These are phyloP conservation scores for Trichoderma endophyticum DNA, from an alignment of 2,329 filamentous ascomycete genomes.

Conservation along the genomic window DNA sequence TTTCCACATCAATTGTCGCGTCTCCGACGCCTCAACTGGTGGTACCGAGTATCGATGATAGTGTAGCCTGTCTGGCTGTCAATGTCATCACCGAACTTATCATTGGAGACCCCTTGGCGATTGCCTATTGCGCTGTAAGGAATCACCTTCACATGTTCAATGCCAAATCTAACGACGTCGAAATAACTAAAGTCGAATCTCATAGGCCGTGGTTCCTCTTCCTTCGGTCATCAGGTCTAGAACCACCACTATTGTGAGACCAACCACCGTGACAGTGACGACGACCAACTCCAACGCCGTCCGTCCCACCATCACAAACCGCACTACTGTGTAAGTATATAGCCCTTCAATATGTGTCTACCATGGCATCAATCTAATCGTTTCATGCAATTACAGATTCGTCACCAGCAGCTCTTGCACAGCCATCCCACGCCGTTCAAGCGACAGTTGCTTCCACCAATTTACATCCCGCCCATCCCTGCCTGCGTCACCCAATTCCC, in stretches of 20 bases:
- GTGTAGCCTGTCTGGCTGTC: not conserved
- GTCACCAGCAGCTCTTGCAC: not conserved
- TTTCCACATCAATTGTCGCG: not conserved
- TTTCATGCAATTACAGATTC: not conserved
- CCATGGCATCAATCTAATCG: not conserved
- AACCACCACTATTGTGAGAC: not conserved
- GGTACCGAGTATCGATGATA: not conserved
- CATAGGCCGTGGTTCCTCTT: not conserved
- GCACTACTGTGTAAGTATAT: not conserved
- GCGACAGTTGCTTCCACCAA: not conserved
- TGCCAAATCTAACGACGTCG: rapidly evolving
- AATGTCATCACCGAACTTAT: not conserved
- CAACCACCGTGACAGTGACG: not conserved
- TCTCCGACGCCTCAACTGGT: constrained; percentile 3
- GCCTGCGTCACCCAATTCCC: not conserved
- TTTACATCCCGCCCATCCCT: not conserved
- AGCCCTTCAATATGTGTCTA: too few relatives aligned
- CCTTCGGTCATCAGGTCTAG: not conserved
- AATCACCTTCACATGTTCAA: not conserved
- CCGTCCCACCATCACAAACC: not conserved
- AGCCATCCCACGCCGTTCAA: not conserved
- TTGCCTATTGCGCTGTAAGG: not conserved
- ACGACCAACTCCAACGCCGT: not conserved
- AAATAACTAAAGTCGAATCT: not conserved
- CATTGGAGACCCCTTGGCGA: not conserved